Evolutionary conservation across 495 filamentous ascomycete genomes (phyloP).

Genomic region (Massariosphaeria phaeospora): DNA sequence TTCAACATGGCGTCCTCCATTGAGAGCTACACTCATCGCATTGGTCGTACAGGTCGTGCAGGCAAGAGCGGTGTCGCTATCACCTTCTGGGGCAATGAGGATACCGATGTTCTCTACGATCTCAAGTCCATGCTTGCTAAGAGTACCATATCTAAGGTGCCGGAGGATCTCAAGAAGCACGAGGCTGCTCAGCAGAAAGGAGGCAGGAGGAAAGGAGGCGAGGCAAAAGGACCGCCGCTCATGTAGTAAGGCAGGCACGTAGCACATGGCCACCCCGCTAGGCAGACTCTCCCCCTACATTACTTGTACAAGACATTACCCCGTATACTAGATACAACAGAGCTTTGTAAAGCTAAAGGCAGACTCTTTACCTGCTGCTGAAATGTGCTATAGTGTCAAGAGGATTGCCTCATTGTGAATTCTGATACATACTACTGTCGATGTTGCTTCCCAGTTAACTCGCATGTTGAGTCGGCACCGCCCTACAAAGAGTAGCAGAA

Average conservation of each 20-base stretch:
- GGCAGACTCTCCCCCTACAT: no score
- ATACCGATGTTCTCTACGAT: constrained; percentile 86
- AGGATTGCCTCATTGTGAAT: no score
- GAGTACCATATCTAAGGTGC: constrained; percentile 81
- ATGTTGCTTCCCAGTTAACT: no score
- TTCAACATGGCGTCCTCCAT: constrained; percentile 98
- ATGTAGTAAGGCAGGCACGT: constrained; percentile 31
- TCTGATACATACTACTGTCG: no score
- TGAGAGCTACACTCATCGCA: constrained; percentile 95
- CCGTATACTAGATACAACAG: no score
- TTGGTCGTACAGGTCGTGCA: constrained; percentile 95
- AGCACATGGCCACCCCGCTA: no score
- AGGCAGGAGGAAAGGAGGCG: constrained; percentile 55
- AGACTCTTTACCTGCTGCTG: no score
- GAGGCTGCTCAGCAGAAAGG: constrained; percentile 83
- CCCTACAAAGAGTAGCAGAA: no score
- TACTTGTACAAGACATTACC: no score
- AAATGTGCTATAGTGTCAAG: no score
- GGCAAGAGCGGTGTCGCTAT: constrained; percentile 97
- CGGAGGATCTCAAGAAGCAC: constrained; percentile 89
- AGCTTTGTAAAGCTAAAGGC: no score
- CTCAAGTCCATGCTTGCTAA: constrained; percentile 94
- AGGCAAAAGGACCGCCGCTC: constrained; percentile 42
- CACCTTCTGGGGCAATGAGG: constrained; percentile 91
- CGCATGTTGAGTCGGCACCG: no score